phyloP scores from a whole-genome alignment of 2,329 filamentous ascomycete genomes.

The Chrysoporthe cubensis region DNA sequence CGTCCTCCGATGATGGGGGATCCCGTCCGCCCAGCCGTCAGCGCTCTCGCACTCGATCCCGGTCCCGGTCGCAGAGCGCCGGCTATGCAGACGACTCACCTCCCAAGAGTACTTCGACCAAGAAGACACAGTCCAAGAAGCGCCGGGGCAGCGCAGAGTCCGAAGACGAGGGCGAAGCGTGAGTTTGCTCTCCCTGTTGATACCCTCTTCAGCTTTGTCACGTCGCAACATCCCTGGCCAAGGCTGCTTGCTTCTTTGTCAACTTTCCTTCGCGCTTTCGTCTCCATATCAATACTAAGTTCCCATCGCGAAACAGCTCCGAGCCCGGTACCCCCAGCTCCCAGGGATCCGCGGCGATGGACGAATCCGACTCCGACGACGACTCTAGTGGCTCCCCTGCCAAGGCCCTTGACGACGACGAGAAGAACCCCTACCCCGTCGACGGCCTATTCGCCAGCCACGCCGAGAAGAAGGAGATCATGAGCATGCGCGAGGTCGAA shows the following conservation, averaged over 20 bases:
- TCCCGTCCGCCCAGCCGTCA: conserved; percentile 58
- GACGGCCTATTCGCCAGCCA: conserved; percentile 82
- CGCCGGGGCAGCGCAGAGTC: conserved; percentile 63
- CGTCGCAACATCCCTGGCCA: neutral
- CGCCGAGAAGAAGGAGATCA: conserved; percentile 76
- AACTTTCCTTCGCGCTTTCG: neutral
- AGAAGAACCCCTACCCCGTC: conserved; percentile 76
- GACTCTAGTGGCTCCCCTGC: conserved; percentile 61
- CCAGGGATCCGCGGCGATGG: conserved; percentile 83
- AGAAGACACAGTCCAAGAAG: conserved; percentile 48
- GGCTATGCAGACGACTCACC: conserved; percentile 19
- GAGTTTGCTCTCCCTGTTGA: conserved; percentile 48
- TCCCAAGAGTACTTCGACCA: conserved; percentile 39
- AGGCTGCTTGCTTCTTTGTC: conserved; percentile 1
- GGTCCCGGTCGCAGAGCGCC: conserved; percentile 42
- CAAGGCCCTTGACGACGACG: conserved; percentile 50
- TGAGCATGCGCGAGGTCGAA: conserved; percentile 86
- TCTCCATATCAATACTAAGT: conserved; percentile 25
- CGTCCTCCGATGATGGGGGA: conserved; percentile 62
- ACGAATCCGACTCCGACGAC: conserved; percentile 76
- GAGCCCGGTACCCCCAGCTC: conserved; percentile 62
- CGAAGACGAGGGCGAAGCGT: conserved; percentile 82
- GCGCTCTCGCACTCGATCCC: conserved; percentile 51
- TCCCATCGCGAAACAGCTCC: conserved; percentile 19
- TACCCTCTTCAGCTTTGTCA: conserved; percentile 14